These are phyloP conservation scores for Talaromyces pinophilus DNA, from an alignment of 2,329 filamentous ascomycete genomes.

Conservation along the genomic window DNA sequence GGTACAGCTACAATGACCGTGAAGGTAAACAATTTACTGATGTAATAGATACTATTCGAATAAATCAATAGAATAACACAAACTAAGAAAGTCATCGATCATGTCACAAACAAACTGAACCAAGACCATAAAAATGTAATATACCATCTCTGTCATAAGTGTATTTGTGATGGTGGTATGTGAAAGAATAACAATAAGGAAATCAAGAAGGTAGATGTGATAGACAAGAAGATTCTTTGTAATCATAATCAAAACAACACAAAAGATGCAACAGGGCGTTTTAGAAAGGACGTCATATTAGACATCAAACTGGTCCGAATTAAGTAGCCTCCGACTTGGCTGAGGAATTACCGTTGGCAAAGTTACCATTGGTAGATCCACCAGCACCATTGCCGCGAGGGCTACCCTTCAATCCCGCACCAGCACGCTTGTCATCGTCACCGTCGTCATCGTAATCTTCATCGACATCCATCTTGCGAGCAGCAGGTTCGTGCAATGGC, in stretches of 20 bases:
- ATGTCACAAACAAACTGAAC: conserved; percentile 15
- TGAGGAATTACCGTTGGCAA: conserved; percentile 21
- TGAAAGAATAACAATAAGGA: background rate
- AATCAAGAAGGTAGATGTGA: background rate
- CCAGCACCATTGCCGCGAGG: conserved; percentile 32
- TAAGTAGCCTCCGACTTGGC: conserved; percentile 20
- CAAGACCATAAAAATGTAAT: background rate
- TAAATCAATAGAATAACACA: background rate
- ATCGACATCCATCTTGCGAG: conserved; percentile 93
- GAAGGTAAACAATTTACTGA: background rate
- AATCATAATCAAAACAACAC: conserved; percentile 9
- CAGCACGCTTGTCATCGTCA: conserved; percentile 70
- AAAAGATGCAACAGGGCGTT: background rate
- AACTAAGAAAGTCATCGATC: conserved; percentile 21
- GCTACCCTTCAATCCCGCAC: conserved; percentile 37
- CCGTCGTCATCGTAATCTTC: conserved; percentile 96
- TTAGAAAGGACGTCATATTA: background rate
- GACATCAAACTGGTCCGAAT: background rate
- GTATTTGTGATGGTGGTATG: conserved; percentile 1
- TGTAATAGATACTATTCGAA: conserved; percentile 6
- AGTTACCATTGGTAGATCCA: conserved; percentile 13
- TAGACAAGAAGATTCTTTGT: background rate
- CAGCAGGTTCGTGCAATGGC: conserved; percentile 73
- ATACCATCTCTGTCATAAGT: background rate
- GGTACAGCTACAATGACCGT: background rate